phyloP scores from a whole-genome alignment of 257 asterid genomes.

The Gentiana straminea region DNA sequence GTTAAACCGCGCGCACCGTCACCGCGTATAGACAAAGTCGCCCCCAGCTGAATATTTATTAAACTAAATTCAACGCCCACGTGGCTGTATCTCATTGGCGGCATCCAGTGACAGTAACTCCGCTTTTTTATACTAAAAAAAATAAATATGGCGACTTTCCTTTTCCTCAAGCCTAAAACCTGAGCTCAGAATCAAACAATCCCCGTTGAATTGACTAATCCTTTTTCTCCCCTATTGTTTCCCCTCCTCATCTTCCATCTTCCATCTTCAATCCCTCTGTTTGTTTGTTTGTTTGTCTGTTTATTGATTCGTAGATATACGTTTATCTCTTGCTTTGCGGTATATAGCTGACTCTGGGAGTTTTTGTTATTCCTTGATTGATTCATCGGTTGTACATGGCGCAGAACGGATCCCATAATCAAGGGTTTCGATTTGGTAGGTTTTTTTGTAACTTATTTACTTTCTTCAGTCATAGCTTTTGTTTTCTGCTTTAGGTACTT shows the following conservation, averaged over 20 bases:
- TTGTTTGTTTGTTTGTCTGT: too few relatives aligned
- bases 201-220: neutral
- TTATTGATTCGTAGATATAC: neutral
- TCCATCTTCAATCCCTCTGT: neutral
- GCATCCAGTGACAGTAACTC: neutral
- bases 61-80: neutral
- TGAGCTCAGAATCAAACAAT: conserved; percentile 1
- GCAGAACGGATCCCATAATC: conserved; percentile 12
- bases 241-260: neutral
- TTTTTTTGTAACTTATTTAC: neutral
- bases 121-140: too few relatives aligned
- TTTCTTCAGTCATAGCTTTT: too few relatives aligned
- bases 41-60: too few relatives aligned
- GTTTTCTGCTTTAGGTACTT: too few relatives aligned
- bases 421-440: conserved; percentile 17
- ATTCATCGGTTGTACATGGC: conserved; percentile 10
- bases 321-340: neutral
- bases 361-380: conserved; percentile 3
- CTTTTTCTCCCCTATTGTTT: neutral
- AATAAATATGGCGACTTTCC: neutral
- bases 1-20: too few relatives aligned
- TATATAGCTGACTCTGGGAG: conserved; percentile 5
- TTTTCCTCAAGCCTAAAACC: conserved; percentile 2
- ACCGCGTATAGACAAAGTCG: too few relatives aligned
- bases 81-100: conserved; percentile 1